Conservation (phyloP, 2,329 filamentous ascomycete genomes). For the Arthrinium puccinioides region DNA sequence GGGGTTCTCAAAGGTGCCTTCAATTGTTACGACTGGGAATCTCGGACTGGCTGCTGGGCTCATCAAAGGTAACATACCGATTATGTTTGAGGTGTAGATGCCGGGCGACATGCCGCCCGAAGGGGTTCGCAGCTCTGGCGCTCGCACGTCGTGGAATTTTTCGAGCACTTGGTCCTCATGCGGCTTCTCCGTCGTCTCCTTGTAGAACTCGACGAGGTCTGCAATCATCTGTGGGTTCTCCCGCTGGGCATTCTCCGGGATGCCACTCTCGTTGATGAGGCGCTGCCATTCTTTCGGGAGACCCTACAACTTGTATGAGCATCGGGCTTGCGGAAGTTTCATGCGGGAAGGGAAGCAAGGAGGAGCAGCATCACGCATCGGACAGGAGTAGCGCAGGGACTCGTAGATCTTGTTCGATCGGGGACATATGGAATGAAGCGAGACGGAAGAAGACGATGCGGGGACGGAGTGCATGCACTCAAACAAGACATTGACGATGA, state of each 20-base stretch:
- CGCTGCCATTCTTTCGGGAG: conserved; percentile 97
- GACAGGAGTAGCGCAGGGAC: too few relatives aligned
- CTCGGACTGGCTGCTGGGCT: conserved; percentile 79
- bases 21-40: conserved; percentile 76
- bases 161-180: conserved; percentile 87
- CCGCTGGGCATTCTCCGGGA: conserved; percentile 90
- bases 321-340: neutral
- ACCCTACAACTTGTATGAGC: conserved; percentile 48
- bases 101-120: conserved; percentile 41
- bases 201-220: conserved; percentile 94
- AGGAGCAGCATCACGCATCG: conserved; percentile 4
- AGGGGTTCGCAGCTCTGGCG: conserved; percentile 41
- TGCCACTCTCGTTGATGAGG: conserved; percentile 89
- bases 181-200: conserved; percentile 77
- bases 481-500: conserved; percentile 5
- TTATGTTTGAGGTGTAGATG: conserved; percentile 48
- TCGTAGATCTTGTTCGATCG: too few relatives aligned
- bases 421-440: neutral
- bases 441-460: neutral
- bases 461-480: neutral
- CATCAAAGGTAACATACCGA: conserved; percentile 54
- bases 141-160: conserved; percentile 86
- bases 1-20: conserved; percentile 96
- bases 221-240: conserved; percentile 94
- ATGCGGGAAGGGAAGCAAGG: neutral